Percentiles rank a stretch among this genome's conserved stretches.
These are phyloP conservation scores for Termitomyces sp. DNA, from an alignment of 768 basidiomycete species.

Conservation along the genomic window DNA sequence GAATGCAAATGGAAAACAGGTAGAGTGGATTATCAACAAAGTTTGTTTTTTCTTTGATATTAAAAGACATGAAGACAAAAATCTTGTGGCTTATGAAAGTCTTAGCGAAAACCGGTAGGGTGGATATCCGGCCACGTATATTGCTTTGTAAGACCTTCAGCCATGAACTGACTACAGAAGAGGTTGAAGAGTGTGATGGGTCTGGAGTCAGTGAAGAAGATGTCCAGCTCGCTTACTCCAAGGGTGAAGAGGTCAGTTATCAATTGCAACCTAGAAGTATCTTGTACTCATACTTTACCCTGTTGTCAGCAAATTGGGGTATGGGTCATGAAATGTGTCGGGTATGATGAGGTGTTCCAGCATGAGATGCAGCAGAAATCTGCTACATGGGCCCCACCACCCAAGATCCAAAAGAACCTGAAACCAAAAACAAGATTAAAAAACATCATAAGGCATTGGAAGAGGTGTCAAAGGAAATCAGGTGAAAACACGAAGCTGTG, in stretches of 20 bases:
- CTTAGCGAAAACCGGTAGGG: background rate
- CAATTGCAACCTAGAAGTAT: background rate
- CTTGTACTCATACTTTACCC: background rate
- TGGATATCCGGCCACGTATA: slow-evolving; percentile 2
- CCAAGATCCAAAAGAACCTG: background rate
- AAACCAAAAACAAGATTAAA: background rate
- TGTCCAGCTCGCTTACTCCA: too few species aligned
- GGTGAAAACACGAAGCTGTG: background rate
- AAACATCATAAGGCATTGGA: background rate
- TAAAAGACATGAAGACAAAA: background rate
- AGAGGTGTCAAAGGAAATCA: background rate
- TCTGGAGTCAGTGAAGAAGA: background rate
- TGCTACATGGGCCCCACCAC: background rate
- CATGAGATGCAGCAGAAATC: background rate
- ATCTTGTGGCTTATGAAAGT: background rate
- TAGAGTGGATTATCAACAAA: too few species aligned
- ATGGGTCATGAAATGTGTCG: background rate
- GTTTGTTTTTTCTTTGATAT: background rate
- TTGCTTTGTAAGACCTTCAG: background rate
- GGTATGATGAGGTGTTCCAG: background rate
- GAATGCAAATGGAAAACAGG: background rate
- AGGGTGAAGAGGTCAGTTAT: slow-evolving; percentile 3
- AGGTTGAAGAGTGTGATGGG: background rate
- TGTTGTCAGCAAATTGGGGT: background rate
- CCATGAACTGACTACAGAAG: background rate